Base-by-base conservation (phyloP, 2,329 filamentous ascomycete genomes). In the Alternaria infectoria region DNA sequence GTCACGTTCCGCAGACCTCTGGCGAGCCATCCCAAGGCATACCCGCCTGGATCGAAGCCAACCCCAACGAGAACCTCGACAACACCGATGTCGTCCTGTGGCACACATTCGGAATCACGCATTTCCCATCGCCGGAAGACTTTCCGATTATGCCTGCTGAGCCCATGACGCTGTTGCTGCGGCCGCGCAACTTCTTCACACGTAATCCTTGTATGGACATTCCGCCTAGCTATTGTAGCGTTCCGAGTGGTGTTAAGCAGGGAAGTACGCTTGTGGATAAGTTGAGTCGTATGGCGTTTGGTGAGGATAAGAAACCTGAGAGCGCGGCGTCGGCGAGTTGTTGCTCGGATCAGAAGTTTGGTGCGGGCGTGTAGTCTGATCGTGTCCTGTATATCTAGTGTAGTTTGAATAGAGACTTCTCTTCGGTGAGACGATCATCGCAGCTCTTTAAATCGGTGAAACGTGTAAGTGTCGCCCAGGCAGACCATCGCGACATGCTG, bases 41-140 rank as follows among this genome's bases (percentile, higher is more conserved):
- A 3, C 90, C 91, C 0, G 85, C 89, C 69, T 95, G 92, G 93
- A 90, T 96, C 69, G 82, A 84, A 17, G 88, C 88, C 23, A 88
- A 93, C 64, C 89, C 91, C 12, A 82, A 82, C 49, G 88, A 87
- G 61, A 86, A 83, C 25, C 89, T 97, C 69, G 91, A 91, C 59
- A 91, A 97, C 83, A 92, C 89, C 1, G 92, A 97, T 77, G 83
- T 97, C 28, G 93, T 97, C 1, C 86, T 97, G 15, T 97, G 93
- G 93, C 93, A 97, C 81, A 97, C 93, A 0, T 97, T 97, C 74
- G 94, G 94, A 36, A 85, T 97, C 36, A 95, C 91, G 1, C 94
- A 97, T 78, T 95, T 97, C 83, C 93, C 94, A 0, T 84, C 91
- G 0, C 93, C 93, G 0, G 94, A 97, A 77, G 94, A 97, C 80